phyloP scores from a whole-genome alignment of 164 flowering plant genomes.

The Nymphaea thermarum region DNA sequence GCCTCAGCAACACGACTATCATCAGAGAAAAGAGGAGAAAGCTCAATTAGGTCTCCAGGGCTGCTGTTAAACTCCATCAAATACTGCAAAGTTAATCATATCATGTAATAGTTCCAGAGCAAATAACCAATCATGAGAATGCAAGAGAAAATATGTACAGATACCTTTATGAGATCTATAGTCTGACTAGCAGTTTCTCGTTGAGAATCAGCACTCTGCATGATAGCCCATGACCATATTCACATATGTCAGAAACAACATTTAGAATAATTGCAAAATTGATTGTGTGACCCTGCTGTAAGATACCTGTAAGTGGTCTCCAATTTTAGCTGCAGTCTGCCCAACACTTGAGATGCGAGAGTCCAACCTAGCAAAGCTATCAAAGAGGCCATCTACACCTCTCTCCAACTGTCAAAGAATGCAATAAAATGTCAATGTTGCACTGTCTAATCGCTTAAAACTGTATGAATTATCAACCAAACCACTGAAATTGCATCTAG shows the following conservation, averaged over 20 bases:
- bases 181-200: conserved; percentile 97
- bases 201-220: conserved; percentile 99
- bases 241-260: neutral
- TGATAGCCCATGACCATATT: conserved; percentile 2
- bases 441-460: neutral
- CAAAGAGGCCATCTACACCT: conserved; percentile 97
- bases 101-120: neutral
- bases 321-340: conserved; percentile 98
- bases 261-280: neutral
- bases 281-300: neutral
- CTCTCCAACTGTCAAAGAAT: conserved; percentile 61
- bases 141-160: neutral
- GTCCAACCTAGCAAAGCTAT: conserved; percentile 92
- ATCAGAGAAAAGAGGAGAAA: conserved; percentile 95
- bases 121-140: neutral
- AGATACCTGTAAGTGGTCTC: conserved; percentile 95
- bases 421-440: neutral
- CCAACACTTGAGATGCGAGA: conserved; percentile 99
- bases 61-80: conserved; percentile 97
- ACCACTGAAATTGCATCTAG: neutral
- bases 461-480: too few relatives aligned
- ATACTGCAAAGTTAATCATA: conserved; percentile 40
- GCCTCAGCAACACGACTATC: conserved; percentile 99
- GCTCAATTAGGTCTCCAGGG: conserved; percentile 96
- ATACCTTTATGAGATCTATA: conserved; percentile 95